A percentile compares a stretch with the other conserved stretches of the same genome.
These are phyloP conservation scores for Tuber brumale DNA, from an alignment of 495 filamentous ascomycete genomes.

Conservation along the genomic window DNA sequence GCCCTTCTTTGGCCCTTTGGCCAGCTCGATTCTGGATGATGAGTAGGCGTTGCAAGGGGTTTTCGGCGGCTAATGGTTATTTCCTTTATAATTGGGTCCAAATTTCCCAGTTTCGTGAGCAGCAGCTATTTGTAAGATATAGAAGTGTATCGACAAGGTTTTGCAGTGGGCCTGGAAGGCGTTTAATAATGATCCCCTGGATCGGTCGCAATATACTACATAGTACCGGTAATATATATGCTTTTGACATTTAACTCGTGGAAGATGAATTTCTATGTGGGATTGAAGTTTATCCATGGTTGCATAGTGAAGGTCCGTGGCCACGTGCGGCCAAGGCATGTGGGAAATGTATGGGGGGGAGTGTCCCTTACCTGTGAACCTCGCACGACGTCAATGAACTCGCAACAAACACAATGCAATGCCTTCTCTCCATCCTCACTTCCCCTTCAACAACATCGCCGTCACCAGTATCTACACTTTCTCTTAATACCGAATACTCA, in stretches of 20 bases:
- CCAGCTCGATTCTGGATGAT: constrained; percentile 86
- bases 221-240: background rate
- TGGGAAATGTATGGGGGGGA: background rate
- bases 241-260: background rate
- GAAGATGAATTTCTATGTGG: background rate
- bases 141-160: background rate
- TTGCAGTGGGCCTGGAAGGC: background rate
- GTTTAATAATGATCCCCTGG: background rate
- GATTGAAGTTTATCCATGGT: background rate
- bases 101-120: background rate
- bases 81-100: background rate
- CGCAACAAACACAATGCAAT: background rate
- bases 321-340: constrained; percentile 1
- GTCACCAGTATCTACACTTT: background rate
- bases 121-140: background rate
- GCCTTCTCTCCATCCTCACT: background rate
- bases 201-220: background rate
- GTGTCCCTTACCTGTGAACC: background rate
- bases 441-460: background rate
- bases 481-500: background rate
- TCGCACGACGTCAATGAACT: background rate
- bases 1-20: constrained; percentile 77
- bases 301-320: background rate
- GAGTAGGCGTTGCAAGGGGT: constrained; percentile 52
- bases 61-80: background rate